Evolutionary conservation across 805 yeast genomes (phyloP), one percentile per base, ranked within the genome.

Genomic region (Saccharomycopsis oosterbeekiorum): DNA sequence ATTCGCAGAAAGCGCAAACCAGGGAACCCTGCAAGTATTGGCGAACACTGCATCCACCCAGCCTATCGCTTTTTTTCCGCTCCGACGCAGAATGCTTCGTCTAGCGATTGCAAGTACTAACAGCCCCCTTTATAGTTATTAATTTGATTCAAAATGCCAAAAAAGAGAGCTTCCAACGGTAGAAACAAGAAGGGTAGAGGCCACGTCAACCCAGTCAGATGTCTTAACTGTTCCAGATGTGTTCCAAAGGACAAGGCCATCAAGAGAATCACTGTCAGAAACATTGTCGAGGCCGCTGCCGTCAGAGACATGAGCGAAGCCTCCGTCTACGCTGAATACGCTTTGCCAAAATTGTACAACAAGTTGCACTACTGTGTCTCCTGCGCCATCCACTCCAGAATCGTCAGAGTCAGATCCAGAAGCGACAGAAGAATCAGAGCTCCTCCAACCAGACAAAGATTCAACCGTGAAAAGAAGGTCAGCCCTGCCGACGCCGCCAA

Each of bases 91-190:
- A n/a, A 3, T 29, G 34, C 34, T 4, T 29, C 34, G 3, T 29
- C 6, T 29, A 6, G 34, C 6, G 34, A 29, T 29, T 6, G 9
- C 9, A 34, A 37, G 3, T 56, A 39, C 58, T 56, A 53, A 34
- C 56, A 15, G 19, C 15, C 26, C 15, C 26, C 34, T 4, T 4
- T 42, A 17, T 24, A 21, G 41, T 26, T 47, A 47, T 15, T 47
- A 19, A 12, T 19, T 47, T 47, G 53, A 53, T 54, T 43, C 62
- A 56, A 60, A 40, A 94, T 94, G 99, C 98, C 99, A 82, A 94
- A 94, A 90, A 94, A 94, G 98, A 93, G 99, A 92, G 91, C 98
- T 81, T 91, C 97, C 94, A 91, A 92, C 97, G 99, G 99, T 87
- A 93, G 99, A 86, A 94, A 94, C 96, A 94, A 94, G 96, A 92